Conservation (phyloP, 345 rosid species). For the Turritis glabra region DNA sequence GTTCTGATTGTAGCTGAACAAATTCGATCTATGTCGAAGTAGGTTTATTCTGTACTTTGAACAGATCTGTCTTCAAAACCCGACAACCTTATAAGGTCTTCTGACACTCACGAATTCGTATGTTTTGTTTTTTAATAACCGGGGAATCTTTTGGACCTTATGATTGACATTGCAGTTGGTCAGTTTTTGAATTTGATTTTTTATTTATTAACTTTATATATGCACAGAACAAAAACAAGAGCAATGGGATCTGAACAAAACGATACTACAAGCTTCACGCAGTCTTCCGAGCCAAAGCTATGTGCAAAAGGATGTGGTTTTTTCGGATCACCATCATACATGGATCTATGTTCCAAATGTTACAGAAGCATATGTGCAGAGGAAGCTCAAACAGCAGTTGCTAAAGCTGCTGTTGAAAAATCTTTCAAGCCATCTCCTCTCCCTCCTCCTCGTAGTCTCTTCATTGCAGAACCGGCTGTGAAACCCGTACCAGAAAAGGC, state of each 20-base stretch:
- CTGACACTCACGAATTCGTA: not conserved
- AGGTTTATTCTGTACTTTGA: not conserved
- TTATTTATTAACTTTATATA: not conserved
- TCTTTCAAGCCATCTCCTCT: constrained; percentile 22
- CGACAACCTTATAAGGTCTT: constrained; percentile 7
- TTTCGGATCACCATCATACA: constrained; percentile 44
- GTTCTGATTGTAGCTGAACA: not conserved
- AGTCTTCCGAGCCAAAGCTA: constrained; percentile 37
- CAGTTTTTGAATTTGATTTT: not conserved
- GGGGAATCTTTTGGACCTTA: too few relatives aligned
- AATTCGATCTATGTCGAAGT: not conserved
- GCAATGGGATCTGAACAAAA: constrained; percentile 41
- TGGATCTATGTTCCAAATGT: constrained; percentile 43
- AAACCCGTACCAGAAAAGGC: not conserved
- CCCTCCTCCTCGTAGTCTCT: constrained; percentile 3
- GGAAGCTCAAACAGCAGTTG: constrained; percentile 39
- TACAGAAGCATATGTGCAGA: constrained; percentile 32
- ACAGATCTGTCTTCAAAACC: not conserved
- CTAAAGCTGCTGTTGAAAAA: constrained; percentile 36
- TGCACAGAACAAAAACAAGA: not conserved
- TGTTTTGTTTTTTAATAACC: not conserved
- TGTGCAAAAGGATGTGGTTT: constrained; percentile 44
- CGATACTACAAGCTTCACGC: constrained; percentile 39
- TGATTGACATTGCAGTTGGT: not conserved
- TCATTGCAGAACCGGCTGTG: not conserved